Evolutionary conservation across 2,329 filamentous ascomycete species (phyloP).

Genomic region (Neonectria magnoliae): DNA sequence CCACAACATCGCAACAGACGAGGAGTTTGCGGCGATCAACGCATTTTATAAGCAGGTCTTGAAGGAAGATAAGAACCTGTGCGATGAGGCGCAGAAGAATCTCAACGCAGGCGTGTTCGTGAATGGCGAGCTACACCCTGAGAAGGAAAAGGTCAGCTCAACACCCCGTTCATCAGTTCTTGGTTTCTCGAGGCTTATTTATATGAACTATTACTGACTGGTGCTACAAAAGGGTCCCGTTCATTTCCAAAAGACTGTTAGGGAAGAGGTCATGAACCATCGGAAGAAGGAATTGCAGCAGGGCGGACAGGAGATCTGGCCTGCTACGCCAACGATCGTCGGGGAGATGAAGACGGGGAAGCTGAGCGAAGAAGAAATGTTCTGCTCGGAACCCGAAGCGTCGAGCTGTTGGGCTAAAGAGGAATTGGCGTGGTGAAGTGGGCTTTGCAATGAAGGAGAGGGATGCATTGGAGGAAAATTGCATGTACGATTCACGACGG

Average conservation of each 20-base stretch:
- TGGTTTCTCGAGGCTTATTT: neutral
- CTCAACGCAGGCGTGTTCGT: conserved; percentile 69
- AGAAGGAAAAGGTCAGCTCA: conserved; percentile 62
- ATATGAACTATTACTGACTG: neutral
- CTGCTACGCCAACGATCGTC: conserved; percentile 45
- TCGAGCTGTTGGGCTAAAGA: conserved; percentile 21
- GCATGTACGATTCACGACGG: neutral
- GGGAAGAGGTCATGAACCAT: conserved; percentile 57
- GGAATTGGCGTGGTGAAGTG: conserved; percentile 30
- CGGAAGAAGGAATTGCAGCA: conserved; percentile 53
- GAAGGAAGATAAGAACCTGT: conserved; percentile 72
- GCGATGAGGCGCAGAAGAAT: conserved; percentile 67
- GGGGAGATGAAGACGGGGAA: conserved; percentile 41
- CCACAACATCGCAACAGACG: conserved; percentile 65
- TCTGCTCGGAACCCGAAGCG: conserved; percentile 39
- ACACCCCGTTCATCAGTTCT: neutral
- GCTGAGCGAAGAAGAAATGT: conserved; percentile 40
- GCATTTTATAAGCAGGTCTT: conserved; percentile 71
- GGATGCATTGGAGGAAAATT: neutral
- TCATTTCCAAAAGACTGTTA: conserved; percentile 60
- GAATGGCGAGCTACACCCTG: conserved; percentile 70
- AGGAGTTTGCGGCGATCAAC: conserved; percentile 65
- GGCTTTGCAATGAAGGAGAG: neutral
- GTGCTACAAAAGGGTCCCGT: conserved; percentile 56
- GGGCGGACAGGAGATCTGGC: conserved; percentile 58